These are phyloP conservation scores for Pistacia integerrima DNA, from an alignment of 345 rosid genomes.

Conservation along the genomic window DNA sequence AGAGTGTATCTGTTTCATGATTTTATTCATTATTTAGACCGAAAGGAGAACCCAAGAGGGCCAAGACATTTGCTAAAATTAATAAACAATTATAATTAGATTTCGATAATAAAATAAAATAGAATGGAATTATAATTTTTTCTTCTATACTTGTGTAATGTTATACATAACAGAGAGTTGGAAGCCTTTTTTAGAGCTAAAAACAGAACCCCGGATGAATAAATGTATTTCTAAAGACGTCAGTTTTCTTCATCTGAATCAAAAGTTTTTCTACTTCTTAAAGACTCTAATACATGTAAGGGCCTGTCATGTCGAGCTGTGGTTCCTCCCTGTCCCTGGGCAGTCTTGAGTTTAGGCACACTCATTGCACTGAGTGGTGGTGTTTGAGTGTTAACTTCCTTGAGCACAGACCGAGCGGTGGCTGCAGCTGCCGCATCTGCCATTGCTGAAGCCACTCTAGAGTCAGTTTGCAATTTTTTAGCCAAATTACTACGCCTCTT, in stretches of 20 bases:
- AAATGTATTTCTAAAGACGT: not conserved
- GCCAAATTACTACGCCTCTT: not conserved
- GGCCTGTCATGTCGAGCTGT: slow-evolving; percentile 46
- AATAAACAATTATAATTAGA: no score
- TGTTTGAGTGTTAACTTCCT: slow-evolving; percentile 61
- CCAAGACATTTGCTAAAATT: no score
- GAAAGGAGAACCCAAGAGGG: no score
- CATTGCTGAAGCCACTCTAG: slow-evolving; percentile 48
- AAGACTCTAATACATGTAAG: slow-evolving; percentile 65
- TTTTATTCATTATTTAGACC: no score
- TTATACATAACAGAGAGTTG: no score
- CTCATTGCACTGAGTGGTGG: slow-evolving; percentile 74
- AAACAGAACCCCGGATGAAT: no score
- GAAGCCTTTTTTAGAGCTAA: no score
- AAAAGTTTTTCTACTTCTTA: slow-evolving; percentile 69
- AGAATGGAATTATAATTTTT: no score
- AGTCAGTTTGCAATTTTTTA: not conserved
- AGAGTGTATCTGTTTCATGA: no score
- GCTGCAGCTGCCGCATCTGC: slow-evolving; percentile 70
- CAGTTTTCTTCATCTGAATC: slow-evolving; percentile 67
- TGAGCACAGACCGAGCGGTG: slow-evolving; percentile 66
- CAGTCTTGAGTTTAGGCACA: slow-evolving; percentile 68
- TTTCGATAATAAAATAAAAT: no score
- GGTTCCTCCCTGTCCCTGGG: slow-evolving; percentile 36
- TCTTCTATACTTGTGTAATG: no score